Base-by-base conservation (phyloP, 2,329 filamentous ascomycete genomes). In the Byssothecium circinans region DNA sequence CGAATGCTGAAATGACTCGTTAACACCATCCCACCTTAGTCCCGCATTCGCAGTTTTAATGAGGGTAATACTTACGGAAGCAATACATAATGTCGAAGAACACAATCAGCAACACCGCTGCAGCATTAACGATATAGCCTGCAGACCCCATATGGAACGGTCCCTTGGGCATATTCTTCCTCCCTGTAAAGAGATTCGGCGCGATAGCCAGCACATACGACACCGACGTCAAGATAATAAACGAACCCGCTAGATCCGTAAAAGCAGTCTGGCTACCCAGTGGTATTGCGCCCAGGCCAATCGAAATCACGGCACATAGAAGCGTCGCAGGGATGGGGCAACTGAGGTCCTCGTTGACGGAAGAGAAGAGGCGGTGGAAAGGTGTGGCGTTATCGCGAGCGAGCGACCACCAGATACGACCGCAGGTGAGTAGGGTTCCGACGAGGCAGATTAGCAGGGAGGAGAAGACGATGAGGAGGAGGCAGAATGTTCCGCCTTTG, bases 201-300 rank as follows among this genome's bases (percentile, higher is more conserved):
- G 75, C 65, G 50, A 78, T 83, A 18, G 80, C 79, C 43, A 73
- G 63, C 37, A 43, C 54, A 60, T 84, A 87, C 1, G 80, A 83
- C 7, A 77, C 61, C 0, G 77, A 78, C 3, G 75, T 74, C 0
- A 83, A 72, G 11, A 82, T 73, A 33, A 81, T 74, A 56, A 81
- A 82, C 0, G 72, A 75, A 12, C 81, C 81, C 4, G 86, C 79
- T 15, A 87, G 78, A 0, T 83, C 83, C 34, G 80, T 80, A 69
- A 87, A 88, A 0, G 85, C 85, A 0, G 81, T 83, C 1, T 75
- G 77, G 46, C 78, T 83, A 8, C 80, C 84, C 1, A 87, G 75
- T 49, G 85, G 85, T 45, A 87, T 83, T 12, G 47, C 47, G 8
- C 53, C 53, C 0, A 87, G 71, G 5, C 83, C 65, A 14, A 47